Evolutionary conservation across 2,329 filamentous ascomycete genomes (phyloP), one percentile per base, ranked within the genome.

Genomic region (Alternaria conjuncta): DNA sequence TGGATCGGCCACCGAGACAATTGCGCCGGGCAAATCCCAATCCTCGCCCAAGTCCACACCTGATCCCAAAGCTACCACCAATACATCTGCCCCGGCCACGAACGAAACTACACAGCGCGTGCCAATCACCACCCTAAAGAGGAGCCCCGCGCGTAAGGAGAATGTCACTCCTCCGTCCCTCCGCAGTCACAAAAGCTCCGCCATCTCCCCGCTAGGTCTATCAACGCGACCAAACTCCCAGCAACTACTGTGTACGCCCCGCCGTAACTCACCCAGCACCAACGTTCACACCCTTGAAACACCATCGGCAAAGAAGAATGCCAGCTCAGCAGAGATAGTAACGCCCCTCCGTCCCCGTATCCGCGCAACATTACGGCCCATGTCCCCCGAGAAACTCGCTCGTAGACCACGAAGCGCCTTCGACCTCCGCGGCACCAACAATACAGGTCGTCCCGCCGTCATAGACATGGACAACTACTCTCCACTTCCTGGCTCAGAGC

Each of bases 401-500:
- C 65, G 64, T 7, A 68, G 76, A 25, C 73, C 78, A 1, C 74
- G 69, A 55, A 79, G 77, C 36, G 75, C 78, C 9, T 75, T 79
- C 28, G 75, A 80, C 45, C 67, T 80, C 13, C 72, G 73, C 32
- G 56, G 57, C 8, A 55, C 63, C 51, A 57, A 36, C 10, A 53
- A 26, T 3, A 25, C 56, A 2, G 55, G 41, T 11, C 28, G 25
- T 28, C 28, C 9, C 6, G 12, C 8, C 3, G 20, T 25, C 25
- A 12, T 18, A 3, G 36, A 23, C 8, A 5, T 59, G 12, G 12
- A 36, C 0, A 59, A 55, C 3, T 23, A 49, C 26, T 23, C 54
- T 2, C 44, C 63, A 15, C 56, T 57, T 4, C 55, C 64, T n/a
- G 43, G 57, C 3, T 61, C 63, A 9, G 68, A 70, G 11, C 21